Evolutionary conservation across 495 filamentous ascomycete genomes (phyloP).

Genomic region (Pyronema domesticum): DNA sequence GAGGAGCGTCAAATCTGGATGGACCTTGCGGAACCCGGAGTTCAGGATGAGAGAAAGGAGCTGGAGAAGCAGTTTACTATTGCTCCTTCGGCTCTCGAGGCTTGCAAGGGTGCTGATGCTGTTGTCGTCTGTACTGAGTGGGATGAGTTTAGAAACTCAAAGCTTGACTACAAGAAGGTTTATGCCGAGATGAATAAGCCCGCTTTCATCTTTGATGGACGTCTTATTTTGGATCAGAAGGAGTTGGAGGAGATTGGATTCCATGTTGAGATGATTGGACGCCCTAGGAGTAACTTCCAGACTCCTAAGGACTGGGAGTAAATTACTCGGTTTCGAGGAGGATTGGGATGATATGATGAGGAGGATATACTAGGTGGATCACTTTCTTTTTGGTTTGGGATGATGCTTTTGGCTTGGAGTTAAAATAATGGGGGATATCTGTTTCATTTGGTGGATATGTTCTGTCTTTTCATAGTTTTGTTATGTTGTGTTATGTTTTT

Average conservation of each 20-base stretch:
- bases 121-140: constrained; percentile 47
- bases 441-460: too few species aligned
- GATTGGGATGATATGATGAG: too few species aligned
- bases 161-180: constrained; percentile 23
- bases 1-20: constrained; percentile 22
- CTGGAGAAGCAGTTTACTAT: constrained; percentile 29
- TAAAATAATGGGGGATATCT: too few species aligned
- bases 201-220: constrained; percentile 54
- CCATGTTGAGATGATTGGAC: constrained; percentile 35
- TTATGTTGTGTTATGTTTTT: too few species aligned
- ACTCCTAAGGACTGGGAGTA: constrained; percentile 19
- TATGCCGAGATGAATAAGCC: constrained; percentile 43
- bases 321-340: background rate
- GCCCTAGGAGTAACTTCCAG: constrained; percentile 10
- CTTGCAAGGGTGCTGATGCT: constrained; percentile 35
- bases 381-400: too few species aligned
- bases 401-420: too few species aligned
- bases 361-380: too few species aligned
- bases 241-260: constrained; percentile 42
- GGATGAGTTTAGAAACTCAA: constrained; percentile 36
- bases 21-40: constrained; percentile 22
- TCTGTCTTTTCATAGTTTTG: too few species aligned
- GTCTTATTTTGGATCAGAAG: constrained; percentile 39
- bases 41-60: constrained; percentile 19
- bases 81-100: constrained; percentile 35